Evolutionary conservation across 164 flowering plant species (phyloP), one percentile per base, ranked within the genome.

Genomic region (Vitis riparia): DNA sequence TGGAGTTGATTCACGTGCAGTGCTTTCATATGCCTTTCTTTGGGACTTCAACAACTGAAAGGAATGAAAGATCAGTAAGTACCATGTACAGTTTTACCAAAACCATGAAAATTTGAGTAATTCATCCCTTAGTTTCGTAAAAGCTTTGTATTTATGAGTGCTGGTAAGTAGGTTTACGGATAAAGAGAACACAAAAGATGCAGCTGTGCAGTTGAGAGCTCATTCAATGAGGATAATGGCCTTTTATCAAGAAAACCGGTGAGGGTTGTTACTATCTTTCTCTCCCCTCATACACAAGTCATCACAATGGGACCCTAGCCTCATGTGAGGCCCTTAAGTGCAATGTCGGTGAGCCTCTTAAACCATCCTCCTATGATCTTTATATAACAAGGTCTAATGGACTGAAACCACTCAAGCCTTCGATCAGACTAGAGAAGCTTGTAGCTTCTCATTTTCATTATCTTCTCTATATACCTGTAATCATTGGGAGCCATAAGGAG

Each of bases 281-380:
- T 65, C 73, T 62, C 62, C 15, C 50, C 52, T 44, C 11, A 19
- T 47, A 47, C 10, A 30, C 30, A 47, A 49, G n/a, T 52, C 70
- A 65, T 57, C 67, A 56, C 52, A 8, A 58, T 58, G 79, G 79
- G 73, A 17, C 77, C 83, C 77, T 67, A 66, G 67, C 70, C 75
- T 75, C 87, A 87, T 83, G 84, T 81, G 84, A 80, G 10, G 78
- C 62, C 67, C 72, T 78, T 77, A 66, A 76, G 16, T 73, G 15
- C n/a, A 27, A 71, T 67, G 82, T 76, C 73, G 85, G 75, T 53
- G 60, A 48, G 61, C 44, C 51, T 63, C 27, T 57, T 30, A 30
- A 49, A 11, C 57, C 5, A 51, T 44, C 52, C 19, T 32, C 59
- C 15, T 10, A 16, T 44, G 11, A 13, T 9, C 77, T 23, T 61